A percentile compares a stretch with the other conserved stretches of the same genome.
phyloP scores from a whole-genome alignment of 805 yeast genomes.

The Teunomyces kruisii region DNA sequence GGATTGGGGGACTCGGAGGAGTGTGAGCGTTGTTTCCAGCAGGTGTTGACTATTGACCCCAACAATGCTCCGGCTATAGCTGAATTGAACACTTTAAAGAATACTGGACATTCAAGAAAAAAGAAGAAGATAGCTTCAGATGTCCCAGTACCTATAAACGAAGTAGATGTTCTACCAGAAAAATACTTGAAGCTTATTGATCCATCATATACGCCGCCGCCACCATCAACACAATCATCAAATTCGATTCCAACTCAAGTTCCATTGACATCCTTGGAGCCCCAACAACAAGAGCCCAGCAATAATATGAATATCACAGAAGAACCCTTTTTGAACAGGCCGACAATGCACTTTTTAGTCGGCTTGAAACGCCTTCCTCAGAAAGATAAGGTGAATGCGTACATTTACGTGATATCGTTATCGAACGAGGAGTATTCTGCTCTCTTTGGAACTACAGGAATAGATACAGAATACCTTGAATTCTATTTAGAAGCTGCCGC shows the following conservation, averaged over 20 bases:
- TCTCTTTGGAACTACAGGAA: constrained; percentile 43
- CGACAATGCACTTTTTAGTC: constrained; percentile 25
- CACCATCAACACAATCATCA: neutral
- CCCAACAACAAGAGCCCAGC: neutral
- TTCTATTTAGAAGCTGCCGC: constrained; percentile 46
- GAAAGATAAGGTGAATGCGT: constrained; percentile 28
- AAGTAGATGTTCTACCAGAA: constrained; percentile 45
- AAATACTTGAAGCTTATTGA: constrained; percentile 17
- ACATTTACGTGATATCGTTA: constrained; percentile 35
- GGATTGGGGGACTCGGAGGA: constrained; percentile 22
- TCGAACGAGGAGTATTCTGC: constrained; percentile 20
- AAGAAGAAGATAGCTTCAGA: constrained; percentile 6
- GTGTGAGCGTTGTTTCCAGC: constrained; percentile 28
- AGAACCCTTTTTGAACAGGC: constrained; percentile 15
- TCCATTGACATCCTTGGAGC: neutral
- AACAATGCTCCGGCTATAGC: constrained; percentile 35
- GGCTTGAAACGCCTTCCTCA: constrained; percentile 27
- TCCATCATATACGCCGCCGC: neutral
- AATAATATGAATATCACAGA: too few relatives aligned
- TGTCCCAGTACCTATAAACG: constrained; percentile 32
- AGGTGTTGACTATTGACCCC: constrained; percentile 44
- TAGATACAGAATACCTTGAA: constrained; percentile 50
- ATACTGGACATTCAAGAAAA: constrained; percentile 9
- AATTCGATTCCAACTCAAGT: neutral
- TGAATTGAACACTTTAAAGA: constrained; percentile 27